Evolutionary conservation across 2,329 filamentous ascomycete genomes (phyloP).

Genomic region (Akanthomyces uredinophilus): DNA sequence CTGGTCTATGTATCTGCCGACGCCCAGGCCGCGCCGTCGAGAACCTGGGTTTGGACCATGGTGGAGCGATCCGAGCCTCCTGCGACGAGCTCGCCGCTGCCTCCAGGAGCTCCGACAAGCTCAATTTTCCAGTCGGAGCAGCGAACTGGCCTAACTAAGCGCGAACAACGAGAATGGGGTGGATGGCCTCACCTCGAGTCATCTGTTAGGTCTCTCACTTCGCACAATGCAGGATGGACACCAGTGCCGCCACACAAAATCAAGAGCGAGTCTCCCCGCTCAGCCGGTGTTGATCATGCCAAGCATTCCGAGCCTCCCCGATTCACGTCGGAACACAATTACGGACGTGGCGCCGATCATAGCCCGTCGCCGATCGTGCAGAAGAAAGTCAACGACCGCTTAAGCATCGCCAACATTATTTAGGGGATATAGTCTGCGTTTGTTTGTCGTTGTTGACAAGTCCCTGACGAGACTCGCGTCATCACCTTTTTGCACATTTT

Average conservation of each 20-base stretch:
- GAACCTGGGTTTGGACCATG: conserved; percentile 77
- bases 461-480: no score
- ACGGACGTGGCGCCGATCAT: conserved; percentile 21
- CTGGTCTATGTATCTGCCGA: conserved; percentile 82
- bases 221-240: conserved; percentile 30
- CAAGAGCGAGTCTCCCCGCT: conserved; percentile 29
- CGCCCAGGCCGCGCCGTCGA: conserved; percentile 71
- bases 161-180: conserved; percentile 64
- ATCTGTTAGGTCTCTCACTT: conserved; percentile 30
- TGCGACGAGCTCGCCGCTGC: conserved; percentile 16
- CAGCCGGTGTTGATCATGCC: conserved; percentile 23
- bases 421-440: conserved; percentile 19
- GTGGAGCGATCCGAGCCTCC: conserved; percentile 41
- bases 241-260: conserved; percentile 28
- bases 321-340: conserved; percentile 17
- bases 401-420: conserved; percentile 44
- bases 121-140: conserved; percentile 41
- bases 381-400: conserved; percentile 27
- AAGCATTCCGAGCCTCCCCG: conserved; percentile 13
- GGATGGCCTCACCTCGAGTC: conserved; percentile 73
- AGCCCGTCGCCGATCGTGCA: conserved; percentile 24
- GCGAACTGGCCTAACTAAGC: conserved; percentile 48
- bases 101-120: conserved; percentile 27
- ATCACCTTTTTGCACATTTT: neutral
- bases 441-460: neutral